These are phyloP conservation scores for Aspergillus thermomutatus DNA, from an alignment of 2,329 filamentous ascomycete species.

Conservation along the genomic window DNA sequence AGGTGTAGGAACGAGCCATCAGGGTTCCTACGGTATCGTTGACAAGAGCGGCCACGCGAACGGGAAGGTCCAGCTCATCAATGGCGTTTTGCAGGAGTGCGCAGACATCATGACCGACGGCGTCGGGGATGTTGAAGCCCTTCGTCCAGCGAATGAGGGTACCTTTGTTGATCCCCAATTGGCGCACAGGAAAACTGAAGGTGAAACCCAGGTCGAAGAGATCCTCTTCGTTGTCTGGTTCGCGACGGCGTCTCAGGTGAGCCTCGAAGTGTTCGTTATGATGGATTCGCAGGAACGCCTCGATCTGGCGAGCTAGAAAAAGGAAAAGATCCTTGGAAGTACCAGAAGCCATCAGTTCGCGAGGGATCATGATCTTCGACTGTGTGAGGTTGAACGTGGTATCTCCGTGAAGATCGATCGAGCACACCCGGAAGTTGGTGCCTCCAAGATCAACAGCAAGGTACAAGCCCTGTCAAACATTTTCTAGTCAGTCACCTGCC, in stretches of 20 bases:
- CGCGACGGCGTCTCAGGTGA: slow-evolving; percentile 61
- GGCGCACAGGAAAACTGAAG: slow-evolving; percentile 94
- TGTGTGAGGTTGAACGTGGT: slow-evolving; percentile 92
- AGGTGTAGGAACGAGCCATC: slow-evolving; percentile 95
- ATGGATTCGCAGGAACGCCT: slow-evolving; percentile 79
- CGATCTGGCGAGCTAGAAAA: slow-evolving; percentile 91
- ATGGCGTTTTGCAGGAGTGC: slow-evolving; percentile 84
- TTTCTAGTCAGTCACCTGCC: not conserved
- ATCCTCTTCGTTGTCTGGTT: slow-evolving; percentile 65
- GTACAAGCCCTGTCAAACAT: slow-evolving; percentile 71
- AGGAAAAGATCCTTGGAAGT: slow-evolving; percentile 82
- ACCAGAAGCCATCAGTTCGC: slow-evolving; percentile 83
- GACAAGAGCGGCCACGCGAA: slow-evolving; percentile 91
- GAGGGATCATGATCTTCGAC: slow-evolving; percentile 87
- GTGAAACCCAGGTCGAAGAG: slow-evolving; percentile 97
- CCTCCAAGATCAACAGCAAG: slow-evolving; percentile 96
- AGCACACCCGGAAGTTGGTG: slow-evolving; percentile 98
- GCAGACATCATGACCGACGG: slow-evolving; percentile 91
- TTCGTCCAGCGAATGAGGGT: slow-evolving; percentile 96
- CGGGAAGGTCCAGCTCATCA: slow-evolving; percentile 78
- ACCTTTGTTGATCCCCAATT: slow-evolving; percentile 92
- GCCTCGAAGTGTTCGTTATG: slow-evolving; percentile 82
- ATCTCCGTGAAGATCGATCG: slow-evolving; percentile 87
- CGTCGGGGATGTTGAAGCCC: slow-evolving; percentile 95
- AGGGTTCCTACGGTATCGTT: slow-evolving; percentile 97